phyloP scores from a whole-genome alignment of 2,329 filamentous ascomycete species.

The Pyrenophora teres region DNA sequence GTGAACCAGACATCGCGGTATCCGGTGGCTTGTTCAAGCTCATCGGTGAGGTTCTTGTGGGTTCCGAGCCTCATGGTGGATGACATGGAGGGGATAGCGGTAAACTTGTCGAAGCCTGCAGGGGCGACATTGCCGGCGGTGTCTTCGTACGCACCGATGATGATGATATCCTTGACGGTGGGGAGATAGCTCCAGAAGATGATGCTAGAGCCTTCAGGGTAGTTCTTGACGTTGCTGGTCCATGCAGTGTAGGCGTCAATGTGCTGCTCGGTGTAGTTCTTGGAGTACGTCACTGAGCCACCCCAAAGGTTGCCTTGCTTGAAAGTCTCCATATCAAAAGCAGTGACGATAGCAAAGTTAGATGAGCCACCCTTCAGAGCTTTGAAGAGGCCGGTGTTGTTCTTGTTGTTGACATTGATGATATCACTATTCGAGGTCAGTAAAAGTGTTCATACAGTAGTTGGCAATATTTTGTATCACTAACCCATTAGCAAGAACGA shows the following conservation, averaged over 20 bases:
- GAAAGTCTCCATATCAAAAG: constrained; percentile 26
- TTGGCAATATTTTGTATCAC: background rate
- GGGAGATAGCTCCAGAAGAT: constrained; percentile 33
- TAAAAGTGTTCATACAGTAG: constrained; percentile 19
- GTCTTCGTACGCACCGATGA: constrained; percentile 29
- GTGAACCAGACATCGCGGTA: constrained; percentile 34
- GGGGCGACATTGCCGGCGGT: constrained; percentile 24
- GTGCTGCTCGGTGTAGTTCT: constrained; percentile 19
- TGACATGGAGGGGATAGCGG: constrained; percentile 22
- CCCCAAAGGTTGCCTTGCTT: constrained; percentile 33
- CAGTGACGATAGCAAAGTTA: constrained; percentile 38
- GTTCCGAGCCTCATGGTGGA: constrained; percentile 27
- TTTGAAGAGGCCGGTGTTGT: constrained; percentile 46
- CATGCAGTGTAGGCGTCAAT: constrained; percentile 27
- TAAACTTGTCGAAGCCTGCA: constrained; percentile 24
- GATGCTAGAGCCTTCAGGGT: constrained; percentile 27
- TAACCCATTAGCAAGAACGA: constrained; percentile 47
- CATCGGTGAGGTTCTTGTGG: constrained; percentile 30
- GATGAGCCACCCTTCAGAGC: constrained; percentile 42
- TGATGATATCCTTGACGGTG: constrained; percentile 18
- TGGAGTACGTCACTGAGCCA: constrained; percentile 20
- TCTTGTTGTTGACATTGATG: constrained; percentile 43
- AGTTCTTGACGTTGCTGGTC: constrained; percentile 31
- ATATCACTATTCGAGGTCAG: constrained; percentile 35
- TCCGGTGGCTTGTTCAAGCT: constrained; percentile 30